A percentile compares a stretch with the other conserved stretches of the same genome.
These are phyloP conservation scores for Diplotaxis tenuifolia DNA, from an alignment of 345 rosid genomes.

Conservation along the genomic window DNA sequence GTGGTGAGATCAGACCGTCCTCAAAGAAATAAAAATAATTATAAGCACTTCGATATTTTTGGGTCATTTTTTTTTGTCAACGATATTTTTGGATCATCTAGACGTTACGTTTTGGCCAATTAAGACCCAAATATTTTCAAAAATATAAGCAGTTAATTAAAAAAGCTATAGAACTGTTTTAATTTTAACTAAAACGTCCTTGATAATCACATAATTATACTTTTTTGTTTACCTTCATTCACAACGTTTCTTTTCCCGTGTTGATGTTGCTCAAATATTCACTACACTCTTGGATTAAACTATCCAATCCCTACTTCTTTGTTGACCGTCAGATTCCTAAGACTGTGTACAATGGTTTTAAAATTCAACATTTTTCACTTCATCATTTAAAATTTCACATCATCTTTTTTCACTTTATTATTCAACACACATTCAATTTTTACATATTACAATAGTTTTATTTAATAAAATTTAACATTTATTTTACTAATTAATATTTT, in stretches of 20 bases:
- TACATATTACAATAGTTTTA: no score
- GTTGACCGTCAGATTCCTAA: constrained; percentile 17
- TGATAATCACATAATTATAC: not conserved
- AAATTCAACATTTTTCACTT: no score
- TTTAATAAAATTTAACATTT: no score
- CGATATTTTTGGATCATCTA: not conserved
- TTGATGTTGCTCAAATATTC: constrained; percentile 22
- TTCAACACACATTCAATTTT: no score
- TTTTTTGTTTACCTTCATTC: not conserved
- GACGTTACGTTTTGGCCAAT: not conserved
- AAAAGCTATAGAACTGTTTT: not conserved
- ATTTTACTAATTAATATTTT: no score
- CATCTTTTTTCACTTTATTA: no score
- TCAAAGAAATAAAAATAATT: not conserved
- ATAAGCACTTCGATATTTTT: not conserved
- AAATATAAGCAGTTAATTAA: not conserved
- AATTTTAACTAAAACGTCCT: not conserved
- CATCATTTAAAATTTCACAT: no score
- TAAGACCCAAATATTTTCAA: not conserved
- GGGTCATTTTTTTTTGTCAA: no score
- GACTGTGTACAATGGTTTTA: no score
- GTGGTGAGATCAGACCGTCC: not conserved
- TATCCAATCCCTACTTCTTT: not conserved
- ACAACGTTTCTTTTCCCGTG: not conserved
- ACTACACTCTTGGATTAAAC: not conserved